phyloP scores from a whole-genome alignment of 805 yeast species.

The Saccharomyces mikatae region DNA sequence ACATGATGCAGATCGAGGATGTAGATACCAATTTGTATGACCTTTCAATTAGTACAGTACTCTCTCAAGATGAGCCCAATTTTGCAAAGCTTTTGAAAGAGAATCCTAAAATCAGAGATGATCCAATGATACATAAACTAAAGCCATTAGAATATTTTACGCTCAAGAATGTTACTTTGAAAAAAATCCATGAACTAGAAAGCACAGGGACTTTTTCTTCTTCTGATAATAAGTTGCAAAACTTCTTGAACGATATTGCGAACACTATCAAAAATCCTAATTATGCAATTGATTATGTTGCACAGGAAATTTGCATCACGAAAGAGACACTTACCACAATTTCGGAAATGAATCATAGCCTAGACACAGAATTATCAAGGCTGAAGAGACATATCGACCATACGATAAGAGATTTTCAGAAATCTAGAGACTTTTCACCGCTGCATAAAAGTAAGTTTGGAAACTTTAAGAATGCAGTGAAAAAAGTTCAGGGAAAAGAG shows the following conservation, averaged over 20 bases:
- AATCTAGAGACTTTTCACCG: conserved; percentile 26
- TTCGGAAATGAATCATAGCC: conserved; percentile 37
- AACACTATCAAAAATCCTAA: conserved; percentile 59
- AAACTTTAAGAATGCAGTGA: conserved; percentile 36
- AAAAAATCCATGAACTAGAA: conserved; percentile 70
- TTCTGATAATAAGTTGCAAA: conserved; percentile 60
- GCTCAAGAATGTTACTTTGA: conserved; percentile 67
- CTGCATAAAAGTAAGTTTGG: conserved; percentile 23
- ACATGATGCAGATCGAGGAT: conserved; percentile 74
- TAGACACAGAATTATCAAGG: conserved; percentile 35
- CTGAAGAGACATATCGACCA: conserved; percentile 43
- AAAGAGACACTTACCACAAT: conserved; percentile 38
- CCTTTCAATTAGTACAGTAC: conserved; percentile 18
- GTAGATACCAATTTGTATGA: conserved; percentile 60
- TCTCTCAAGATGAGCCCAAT: conserved; percentile 54
- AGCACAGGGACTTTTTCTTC: conserved; percentile 55
- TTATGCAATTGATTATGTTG: conserved; percentile 41
- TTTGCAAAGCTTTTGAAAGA: conserved; percentile 50
- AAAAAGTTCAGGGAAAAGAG: conserved; percentile 30
- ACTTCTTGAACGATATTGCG: conserved; percentile 73
- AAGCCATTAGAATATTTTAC: conserved; percentile 53
- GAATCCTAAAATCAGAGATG: conserved; percentile 27
- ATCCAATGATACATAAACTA: conserved; percentile 39
- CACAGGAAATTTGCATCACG: conserved; percentile 39
- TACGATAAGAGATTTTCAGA: conserved; percentile 43